A percentile compares a stretch with the other conserved stretches of the same genome.
Evolutionary conservation across 2,329 filamentous ascomycete species (phyloP).

Genomic region (Diaporthe humulicola): DNA sequence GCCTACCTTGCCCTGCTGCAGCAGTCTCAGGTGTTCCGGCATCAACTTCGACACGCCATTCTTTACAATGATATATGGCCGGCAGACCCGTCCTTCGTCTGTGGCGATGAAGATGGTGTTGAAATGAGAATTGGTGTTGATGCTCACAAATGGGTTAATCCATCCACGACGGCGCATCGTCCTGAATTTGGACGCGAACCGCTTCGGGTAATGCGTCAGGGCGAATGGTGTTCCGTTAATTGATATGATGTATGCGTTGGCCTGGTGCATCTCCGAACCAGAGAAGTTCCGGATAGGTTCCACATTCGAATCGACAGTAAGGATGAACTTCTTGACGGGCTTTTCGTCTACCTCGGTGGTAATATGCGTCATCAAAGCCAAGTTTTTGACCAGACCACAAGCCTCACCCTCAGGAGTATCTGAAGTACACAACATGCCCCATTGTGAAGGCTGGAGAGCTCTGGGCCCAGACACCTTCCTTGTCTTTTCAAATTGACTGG

Average conservation of each 20-base stretch:
- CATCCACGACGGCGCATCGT: slow-evolving; percentile 89
- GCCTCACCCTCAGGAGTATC: slow-evolving; percentile 99
- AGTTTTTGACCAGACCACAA: slow-evolving; percentile 96
- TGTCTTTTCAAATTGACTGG: slow-evolving; percentile 98
- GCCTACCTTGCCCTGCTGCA: slow-evolving; percentile 85
- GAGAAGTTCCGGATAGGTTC: slow-evolving; percentile 77
- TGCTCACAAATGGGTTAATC: slow-evolving; percentile 96
- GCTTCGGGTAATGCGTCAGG: slow-evolving; percentile 86
- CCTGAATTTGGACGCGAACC: slow-evolving; percentile 87
- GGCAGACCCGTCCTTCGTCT: slow-evolving; percentile 95
- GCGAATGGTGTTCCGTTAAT: slow-evolving; percentile 96
- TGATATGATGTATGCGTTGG: slow-evolving; percentile 89
- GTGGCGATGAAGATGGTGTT: slow-evolving; percentile 94
- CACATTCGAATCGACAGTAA: slow-evolving; percentile 87
- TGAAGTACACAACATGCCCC: slow-evolving; percentile 97
- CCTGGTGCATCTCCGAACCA: slow-evolving; percentile 87
- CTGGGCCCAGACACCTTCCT: slow-evolving; percentile 95
- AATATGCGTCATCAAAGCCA: slow-evolving; percentile 99
- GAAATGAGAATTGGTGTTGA: slow-evolving; percentile 95
- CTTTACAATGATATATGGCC: slow-evolving; percentile 95
- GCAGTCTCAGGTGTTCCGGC: slow-evolving; percentile 80
- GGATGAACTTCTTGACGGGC: slow-evolving; percentile 88
- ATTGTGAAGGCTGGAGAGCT: slow-evolving; percentile 96
- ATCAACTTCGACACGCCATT: slow-evolving; percentile 86
- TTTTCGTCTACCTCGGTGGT: slow-evolving; percentile 96